Conservation (phyloP, 2,329 filamentous ascomycete species). For the Emmonsiellopsis sp. region DNA sequence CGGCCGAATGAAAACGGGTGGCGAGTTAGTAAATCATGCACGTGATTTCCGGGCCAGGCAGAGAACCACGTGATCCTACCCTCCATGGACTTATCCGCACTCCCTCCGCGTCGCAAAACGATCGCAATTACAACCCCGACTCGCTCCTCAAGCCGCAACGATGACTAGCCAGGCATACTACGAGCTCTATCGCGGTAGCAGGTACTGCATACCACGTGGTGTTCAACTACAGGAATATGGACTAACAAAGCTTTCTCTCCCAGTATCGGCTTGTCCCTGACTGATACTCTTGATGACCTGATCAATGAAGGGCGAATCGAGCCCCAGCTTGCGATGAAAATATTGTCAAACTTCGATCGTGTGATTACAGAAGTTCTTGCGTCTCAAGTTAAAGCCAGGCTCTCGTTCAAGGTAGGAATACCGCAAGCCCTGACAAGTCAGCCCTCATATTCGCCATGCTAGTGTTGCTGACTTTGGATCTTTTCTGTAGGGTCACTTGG, state of each 20-base stretch:
- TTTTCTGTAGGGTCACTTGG: conserved; percentile 67
- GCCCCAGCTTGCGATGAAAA: conserved; percentile 97
- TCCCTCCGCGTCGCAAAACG: background rate
- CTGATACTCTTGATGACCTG: conserved; percentile 92
- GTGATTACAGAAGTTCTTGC: conserved; percentile 83
- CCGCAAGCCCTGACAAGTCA: background rate
- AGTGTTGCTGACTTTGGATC: conserved; percentile 10
- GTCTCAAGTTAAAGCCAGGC: conserved; percentile 80
- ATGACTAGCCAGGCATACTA: conserved; percentile 58
- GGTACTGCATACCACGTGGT: conserved; percentile 48
- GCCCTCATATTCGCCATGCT: background rate
- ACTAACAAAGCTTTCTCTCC: conserved; percentile 11
- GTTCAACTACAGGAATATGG: conserved; percentile 9
- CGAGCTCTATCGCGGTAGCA: conserved; percentile 96
- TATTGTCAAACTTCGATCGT: conserved; percentile 89
- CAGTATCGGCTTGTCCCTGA: conserved; percentile 87
- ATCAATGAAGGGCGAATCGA: conserved; percentile 94
- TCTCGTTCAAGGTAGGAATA: conserved; percentile 79
- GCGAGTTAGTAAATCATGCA: background rate
- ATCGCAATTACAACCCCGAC: conserved; percentile 4
- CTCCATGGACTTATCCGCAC: background rate
- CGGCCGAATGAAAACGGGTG: too few species aligned
- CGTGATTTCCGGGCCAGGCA: background rate
- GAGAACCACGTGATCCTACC: background rate
- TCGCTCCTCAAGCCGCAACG: conserved; percentile 12